A percentile compares a stretch with the other conserved stretches of the same genome.
Evolutionary conservation across 768 basidiomycete species (phyloP).

Genomic region (Auriscalpium vulgare): DNA sequence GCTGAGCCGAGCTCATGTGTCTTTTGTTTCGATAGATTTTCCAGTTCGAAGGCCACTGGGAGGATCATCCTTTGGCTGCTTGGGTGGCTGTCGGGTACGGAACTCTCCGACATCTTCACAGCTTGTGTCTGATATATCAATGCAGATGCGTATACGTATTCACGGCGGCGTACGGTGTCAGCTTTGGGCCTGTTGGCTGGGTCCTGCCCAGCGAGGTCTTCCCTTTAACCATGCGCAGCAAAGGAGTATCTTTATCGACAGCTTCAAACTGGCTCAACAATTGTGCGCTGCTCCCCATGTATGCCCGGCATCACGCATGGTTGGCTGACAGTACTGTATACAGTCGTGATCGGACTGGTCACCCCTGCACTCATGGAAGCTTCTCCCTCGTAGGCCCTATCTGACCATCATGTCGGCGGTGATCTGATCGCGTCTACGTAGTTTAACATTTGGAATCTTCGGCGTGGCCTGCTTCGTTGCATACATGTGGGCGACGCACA

Average conservation of each 20-base stretch:
- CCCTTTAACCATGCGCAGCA: conserved; percentile 67
- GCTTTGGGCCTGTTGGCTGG: conserved; percentile 79
- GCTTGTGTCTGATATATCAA: neutral
- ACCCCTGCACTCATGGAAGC: conserved; percentile 58
- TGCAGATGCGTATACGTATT: conserved; percentile 55
- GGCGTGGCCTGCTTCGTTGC: conserved; percentile 54
- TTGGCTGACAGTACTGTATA: neutral
- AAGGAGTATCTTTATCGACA: conserved; percentile 77
- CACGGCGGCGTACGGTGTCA: conserved; percentile 70
- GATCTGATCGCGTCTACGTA: conserved; percentile 18
- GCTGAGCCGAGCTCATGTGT: neutral
- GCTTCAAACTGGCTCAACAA: conserved; percentile 86
- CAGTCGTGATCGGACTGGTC: conserved; percentile 69
- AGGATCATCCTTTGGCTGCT: conserved; percentile 45
- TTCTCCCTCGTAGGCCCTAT: conserved; percentile 44
- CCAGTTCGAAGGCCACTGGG: conserved; percentile 49
- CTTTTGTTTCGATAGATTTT: conserved; percentile 30
- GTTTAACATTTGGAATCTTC: conserved; percentile 65
- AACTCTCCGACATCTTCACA: neutral
- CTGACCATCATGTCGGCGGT: neutral
- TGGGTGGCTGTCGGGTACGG: conserved; percentile 65
- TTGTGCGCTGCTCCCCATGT: conserved; percentile 25
- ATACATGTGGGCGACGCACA: conserved; percentile 62
- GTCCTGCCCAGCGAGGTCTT: conserved; percentile 81
- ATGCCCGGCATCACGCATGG: neutral